These are phyloP conservation scores for Lentinula boryana DNA, from an alignment of 768 basidiomycete species.

Conservation along the genomic window DNA sequence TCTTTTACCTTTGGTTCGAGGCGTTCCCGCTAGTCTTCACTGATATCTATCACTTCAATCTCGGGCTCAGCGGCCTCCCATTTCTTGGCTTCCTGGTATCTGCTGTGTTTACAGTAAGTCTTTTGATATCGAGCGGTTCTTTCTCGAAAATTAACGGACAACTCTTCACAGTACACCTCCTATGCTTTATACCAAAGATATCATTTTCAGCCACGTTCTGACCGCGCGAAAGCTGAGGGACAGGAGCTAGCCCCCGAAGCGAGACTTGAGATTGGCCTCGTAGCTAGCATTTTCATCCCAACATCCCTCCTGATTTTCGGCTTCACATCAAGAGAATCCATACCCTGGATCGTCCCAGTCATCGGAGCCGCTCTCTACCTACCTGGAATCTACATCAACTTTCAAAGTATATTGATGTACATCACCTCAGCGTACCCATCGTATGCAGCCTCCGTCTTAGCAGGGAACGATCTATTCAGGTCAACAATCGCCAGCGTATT, in stretches of 20 bases:
- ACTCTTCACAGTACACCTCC: not conserved
- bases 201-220: constrained; percentile 2
- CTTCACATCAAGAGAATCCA: constrained; percentile 19
- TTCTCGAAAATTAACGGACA: not conserved
- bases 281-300: constrained; percentile 6
- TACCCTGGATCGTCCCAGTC: constrained; percentile 29
- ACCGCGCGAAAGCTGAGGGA: not conserved
- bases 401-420: constrained; percentile 23
- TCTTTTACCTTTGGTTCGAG: constrained; percentile 28
- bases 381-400: constrained; percentile 24
- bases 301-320: constrained; percentile 17
- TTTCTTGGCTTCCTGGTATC: constrained; percentile 22
- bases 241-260: not conserved
- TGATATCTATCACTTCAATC: constrained; percentile 25
- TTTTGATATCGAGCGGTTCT: not conserved
- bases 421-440: constrained; percentile 23
- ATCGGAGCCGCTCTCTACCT: constrained; percentile 26
- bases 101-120: not conserved
- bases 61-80: constrained; percentile 22
- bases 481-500: constrained; percentile 19
- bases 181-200: constrained; percentile 4
- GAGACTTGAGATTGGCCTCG: constrained; percentile 6
- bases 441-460: constrained; percentile 25
- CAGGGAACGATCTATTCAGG: constrained; percentile 27
- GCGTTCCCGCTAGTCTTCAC: constrained; percentile 26